Evolutionary conservation across 164 flowering plant genomes (phyloP), one percentile per base, ranked within the genome.

Genomic region (Magnolia officinalis): DNA sequence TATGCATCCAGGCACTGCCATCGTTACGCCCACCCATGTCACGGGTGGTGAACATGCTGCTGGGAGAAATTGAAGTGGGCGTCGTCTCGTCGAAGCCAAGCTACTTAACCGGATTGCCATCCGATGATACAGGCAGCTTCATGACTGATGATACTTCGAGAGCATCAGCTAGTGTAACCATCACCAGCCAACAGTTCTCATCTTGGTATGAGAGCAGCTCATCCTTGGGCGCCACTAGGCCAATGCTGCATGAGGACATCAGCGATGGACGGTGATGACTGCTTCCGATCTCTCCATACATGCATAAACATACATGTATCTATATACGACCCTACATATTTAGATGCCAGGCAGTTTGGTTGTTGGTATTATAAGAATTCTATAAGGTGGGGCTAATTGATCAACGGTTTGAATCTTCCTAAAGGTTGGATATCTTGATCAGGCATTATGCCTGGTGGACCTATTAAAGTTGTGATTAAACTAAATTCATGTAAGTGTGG

Each of bases 1-100:
- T 90, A 73, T 90, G 94, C 87, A 90, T 86, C 9, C 94, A 90
- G 78, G 80, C 92, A 21, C 85, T 90, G 26, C 94, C 92, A 68
- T 26, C 59, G 24, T 76, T 82, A 16, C 84, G 92, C 6, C 94
- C 92, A 4, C 29, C 87, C 20, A 90, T 90, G 92, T 88, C 94
- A 2, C 88, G 91, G 4, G 91, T 84, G 23, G 79, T 87, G 14
- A 88, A 87, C 16, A 90, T 90, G 92, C 82, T 90, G 20, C 45
- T 86, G 2, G 91, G 94, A 71, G 94, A 90, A 67, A 77, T 80
- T 8, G 92, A 90, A 75, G 92, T 88, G 52, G 59, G 71, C 68
- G 18, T 80, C 6, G 86, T 84, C 0, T 78, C 82, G 11, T 71
- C 91, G 21, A 88, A 73, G 76, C 82, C 82, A 5, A 74, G 76